Evolutionary conservation across 352 stramenopile genomes (phyloP), one percentile per base, ranked within the genome.

Genomic region (Globisporangium cylindrosporum): DNA sequence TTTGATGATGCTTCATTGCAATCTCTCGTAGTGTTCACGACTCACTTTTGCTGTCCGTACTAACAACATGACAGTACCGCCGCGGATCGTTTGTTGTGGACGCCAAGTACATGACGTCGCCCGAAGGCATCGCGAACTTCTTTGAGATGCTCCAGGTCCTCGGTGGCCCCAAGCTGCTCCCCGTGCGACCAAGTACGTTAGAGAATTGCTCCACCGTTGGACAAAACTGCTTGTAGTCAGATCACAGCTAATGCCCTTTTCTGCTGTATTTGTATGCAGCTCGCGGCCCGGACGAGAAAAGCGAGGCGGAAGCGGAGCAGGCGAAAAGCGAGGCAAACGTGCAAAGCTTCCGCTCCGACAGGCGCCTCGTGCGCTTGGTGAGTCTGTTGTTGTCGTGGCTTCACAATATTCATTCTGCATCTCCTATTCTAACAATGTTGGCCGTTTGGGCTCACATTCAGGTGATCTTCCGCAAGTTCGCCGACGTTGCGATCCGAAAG

Each of bases 271-370:
- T 62, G 14, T 56, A 59, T 5, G 6, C 46, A 91, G 82, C 73
- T 5, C 75, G 74, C 36, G 74, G 81, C 49, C 69, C 79, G 0
- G 65, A 59, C 49, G 80, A 92, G 18, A 90, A 84, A 59, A 86
- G 76, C 25, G 70, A 79, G 36, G 80, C 76, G 0, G 80, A 92
- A 34, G 74, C 74, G 1, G 80, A 92, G 46, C 77, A 84, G 54
- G 73, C 75, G 1, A 80, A 92, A 57, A 90, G 81, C 46, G 84
- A 87, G 43, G 77, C 67, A 20, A 90, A 92, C 54, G 82, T 89
- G 32, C 84, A 94, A 73, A 95, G 87, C 55, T 95, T 95, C 58
- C 85, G 86, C 20, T 92, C 85, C 9, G 87, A 95, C 57, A 80
- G 87, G 20, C 85, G 87, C 9, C 77, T 95, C 24, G 64, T 92